Evolutionary conservation across 2,329 filamentous ascomycete genomes (phyloP), one percentile per base, ranked within the genome.

Genomic region (Claviceps fusiformis): DNA sequence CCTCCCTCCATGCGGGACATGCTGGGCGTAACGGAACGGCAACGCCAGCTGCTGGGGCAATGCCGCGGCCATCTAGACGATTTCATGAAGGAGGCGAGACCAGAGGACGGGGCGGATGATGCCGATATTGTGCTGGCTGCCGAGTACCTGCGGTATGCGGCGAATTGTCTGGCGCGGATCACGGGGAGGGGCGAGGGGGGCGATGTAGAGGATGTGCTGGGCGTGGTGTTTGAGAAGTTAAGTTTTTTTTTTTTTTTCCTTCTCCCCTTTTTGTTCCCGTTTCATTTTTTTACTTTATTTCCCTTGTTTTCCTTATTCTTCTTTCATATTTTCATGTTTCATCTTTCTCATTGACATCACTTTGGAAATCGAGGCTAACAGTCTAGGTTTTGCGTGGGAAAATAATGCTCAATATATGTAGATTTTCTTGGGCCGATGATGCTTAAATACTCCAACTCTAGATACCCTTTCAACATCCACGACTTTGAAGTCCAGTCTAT

Each of bases 171-270:
- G n/a, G 86, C 89, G 2, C 82, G 83, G 56, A 95, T 97, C 62
- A 97, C 90, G 1, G 93, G 93, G 0, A 82, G 82, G 55, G 91
- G 90, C 0, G 88, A 90, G 62, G 81, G 80, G 45, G 88, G 90
- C 2, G 92, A 97, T 69, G 89, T 97, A 17, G 92, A 98, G 67
- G 93, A 97, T 66, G 89, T 98, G 8, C 72, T 98, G 48, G 93
- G 93, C 0, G 91, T 98, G 27, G 91, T 98, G 4, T 98, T 98
- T 72, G 92, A 97, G 69, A 97, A 95, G 88, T 95, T 73, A 76
- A 81, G 80, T n/a, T n/a, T n/a, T n/a, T n/a, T n/a, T n/a, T n/a
- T n/a, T n/a, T n/a, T n/a, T n/a, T n/a, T n/a, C n/a, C 10, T n/a
- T 57, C 53, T 58, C 48, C 55, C 19, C 15, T 33, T 19, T 54